A percentile compares a stretch with the other conserved stretches of the same genome.
These are phyloP conservation scores for Alternaria incomplexa DNA, from an alignment of 2,329 filamentous ascomycete species.

Conservation along the genomic window DNA sequence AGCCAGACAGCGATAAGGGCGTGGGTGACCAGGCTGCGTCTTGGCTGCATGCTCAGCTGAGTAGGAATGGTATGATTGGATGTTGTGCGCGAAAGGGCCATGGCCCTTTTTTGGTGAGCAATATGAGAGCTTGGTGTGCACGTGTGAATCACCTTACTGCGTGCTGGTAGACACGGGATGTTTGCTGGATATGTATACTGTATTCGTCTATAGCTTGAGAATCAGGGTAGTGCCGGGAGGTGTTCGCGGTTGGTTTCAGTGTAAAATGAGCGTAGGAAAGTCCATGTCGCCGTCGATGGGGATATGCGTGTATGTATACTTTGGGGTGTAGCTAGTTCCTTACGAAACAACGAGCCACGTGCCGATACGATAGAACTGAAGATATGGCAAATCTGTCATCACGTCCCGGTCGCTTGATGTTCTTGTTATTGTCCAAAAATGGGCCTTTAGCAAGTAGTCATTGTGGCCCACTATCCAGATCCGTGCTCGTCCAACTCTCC, in stretches of 20 bases:
- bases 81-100: neutral
- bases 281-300: neutral
- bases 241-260: neutral
- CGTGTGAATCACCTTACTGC: rapidly evolving
- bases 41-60: neutral
- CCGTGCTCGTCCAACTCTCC: neutral
- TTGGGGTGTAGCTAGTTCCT: neutral
- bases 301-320: neutral
- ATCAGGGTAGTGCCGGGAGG: neutral
- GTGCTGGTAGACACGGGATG: neutral
- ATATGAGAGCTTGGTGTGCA: neutral
- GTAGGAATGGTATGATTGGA: neutral
- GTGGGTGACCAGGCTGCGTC: neutral
- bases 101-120: constrained; percentile 1
- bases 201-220: neutral
- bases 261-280: neutral
- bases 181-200: neutral
- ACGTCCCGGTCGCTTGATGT: neutral
- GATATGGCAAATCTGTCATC: neutral
- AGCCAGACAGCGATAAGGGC: neutral
- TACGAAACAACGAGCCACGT: neutral
- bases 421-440: neutral
- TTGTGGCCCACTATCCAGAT: neutral
- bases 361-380: neutral
- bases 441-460: neutral